Evolutionary conservation across 1,139 yeast genomes (phyloP).

Genomic region (Kazachstania sp.): DNA sequence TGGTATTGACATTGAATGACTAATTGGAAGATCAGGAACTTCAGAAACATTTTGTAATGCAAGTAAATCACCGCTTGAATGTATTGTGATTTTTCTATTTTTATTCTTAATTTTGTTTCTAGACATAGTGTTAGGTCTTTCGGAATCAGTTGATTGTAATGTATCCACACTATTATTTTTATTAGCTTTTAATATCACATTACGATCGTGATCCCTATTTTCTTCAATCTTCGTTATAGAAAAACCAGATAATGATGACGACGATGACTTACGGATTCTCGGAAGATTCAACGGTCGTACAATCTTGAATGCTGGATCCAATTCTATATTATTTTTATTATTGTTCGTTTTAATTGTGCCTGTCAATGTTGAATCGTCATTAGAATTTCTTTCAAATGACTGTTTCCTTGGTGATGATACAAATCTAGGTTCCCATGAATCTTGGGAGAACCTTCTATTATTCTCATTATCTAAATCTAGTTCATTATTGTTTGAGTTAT

Average conservation of each 20-base stretch:
- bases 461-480: not conserved
- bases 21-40: conserved; percentile 3
- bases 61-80: conserved; percentile 25
- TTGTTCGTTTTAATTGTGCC: too few species aligned
- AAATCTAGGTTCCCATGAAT: conserved; percentile 1
- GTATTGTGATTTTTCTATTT: conserved; percentile 27
- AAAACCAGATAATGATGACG: too few species aligned
- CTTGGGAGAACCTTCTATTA: not conserved
- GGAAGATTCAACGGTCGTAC: too few species aligned
- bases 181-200: not conserved
- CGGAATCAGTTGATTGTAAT: not conserved
- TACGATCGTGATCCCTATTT: not conserved
- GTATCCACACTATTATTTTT: not conserved
- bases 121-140: not conserved
- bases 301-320: too few species aligned
- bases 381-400: too few species aligned
- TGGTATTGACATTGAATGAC: conserved; percentile 1
- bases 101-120: conserved; percentile 5
- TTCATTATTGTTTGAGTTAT: not conserved
- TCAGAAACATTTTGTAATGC: conserved; percentile 8
- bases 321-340: too few species aligned
- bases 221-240: too few species aligned
- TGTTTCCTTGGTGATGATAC: not conserved
- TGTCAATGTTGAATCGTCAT: too few species aligned
- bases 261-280: too few species aligned